A percentile compares a stretch with the other conserved stretches of the same genome.
phyloP scores from a whole-genome alignment of 2,329 filamentous ascomycete species.

The Didymella glomerata region DNA sequence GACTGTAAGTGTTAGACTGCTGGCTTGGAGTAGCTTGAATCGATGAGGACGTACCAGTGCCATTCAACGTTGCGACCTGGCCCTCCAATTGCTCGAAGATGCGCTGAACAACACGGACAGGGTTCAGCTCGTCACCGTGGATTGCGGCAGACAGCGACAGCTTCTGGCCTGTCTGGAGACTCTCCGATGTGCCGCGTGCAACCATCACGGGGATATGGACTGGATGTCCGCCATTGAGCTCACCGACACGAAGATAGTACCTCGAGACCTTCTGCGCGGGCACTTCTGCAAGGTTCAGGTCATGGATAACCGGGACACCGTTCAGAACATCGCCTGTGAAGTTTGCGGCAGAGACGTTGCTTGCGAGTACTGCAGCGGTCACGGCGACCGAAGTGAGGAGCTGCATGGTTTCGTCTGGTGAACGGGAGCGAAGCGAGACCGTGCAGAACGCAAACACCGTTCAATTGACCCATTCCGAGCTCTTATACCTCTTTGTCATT shows the following conservation, averaged over 20 bases:
- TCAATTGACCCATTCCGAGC: conserved; percentile 4
- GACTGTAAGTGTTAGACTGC: conserved; percentile 30
- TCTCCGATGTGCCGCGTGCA: conserved; percentile 49
- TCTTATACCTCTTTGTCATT: conserved; percentile 9
- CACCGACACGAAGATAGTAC: conserved; percentile 51
- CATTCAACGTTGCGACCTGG: conserved; percentile 45
- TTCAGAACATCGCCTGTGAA: conserved; percentile 47
- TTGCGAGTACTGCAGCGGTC: conserved; percentile 28
- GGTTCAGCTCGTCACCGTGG: conserved; percentile 53
- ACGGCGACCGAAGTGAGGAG: conserved; percentile 32
- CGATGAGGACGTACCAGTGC: conserved; percentile 38
- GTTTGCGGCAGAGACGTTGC: conserved; percentile 34
- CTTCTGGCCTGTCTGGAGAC: conserved; percentile 48
- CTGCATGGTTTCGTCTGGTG: conserved; percentile 30
- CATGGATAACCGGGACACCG: conserved; percentile 43
- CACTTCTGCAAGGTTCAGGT: conserved; percentile 49
- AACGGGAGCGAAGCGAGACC: neutral
- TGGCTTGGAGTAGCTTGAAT: neutral
- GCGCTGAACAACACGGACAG: conserved; percentile 49
- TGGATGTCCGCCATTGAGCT: conserved; percentile 50
- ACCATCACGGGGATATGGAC: conserved; percentile 52
- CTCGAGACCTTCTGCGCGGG: conserved; percentile 48
- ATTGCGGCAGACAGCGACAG: conserved; percentile 51
- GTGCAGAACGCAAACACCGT: neutral
- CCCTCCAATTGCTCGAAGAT: conserved; percentile 45